Conservation (phyloP, 805 yeast genomes). For the Osmozyma mogii region DNA sequence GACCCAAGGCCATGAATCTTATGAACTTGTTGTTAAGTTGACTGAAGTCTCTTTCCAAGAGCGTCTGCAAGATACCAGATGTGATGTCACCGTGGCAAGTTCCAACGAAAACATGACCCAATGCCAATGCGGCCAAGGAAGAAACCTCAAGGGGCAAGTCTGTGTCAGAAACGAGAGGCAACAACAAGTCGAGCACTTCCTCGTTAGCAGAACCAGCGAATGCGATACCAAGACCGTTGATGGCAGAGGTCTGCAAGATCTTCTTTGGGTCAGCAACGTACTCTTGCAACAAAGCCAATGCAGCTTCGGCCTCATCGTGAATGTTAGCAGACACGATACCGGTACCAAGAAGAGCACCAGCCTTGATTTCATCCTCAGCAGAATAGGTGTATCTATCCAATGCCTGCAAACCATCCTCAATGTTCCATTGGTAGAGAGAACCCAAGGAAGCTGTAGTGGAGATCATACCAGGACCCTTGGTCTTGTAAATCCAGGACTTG, state of each 20-base stretch:
- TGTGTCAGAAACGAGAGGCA: conserved; percentile 77
- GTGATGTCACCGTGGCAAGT: conserved; percentile 93
- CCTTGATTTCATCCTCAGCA: conserved; percentile 78
- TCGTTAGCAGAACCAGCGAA: conserved; percentile 91
- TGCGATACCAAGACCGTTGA: conserved; percentile 87
- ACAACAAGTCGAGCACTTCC: conserved; percentile 66
- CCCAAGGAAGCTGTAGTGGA: conserved; percentile 92
- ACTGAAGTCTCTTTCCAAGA: conserved; percentile 72
- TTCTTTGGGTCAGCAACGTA: conserved; percentile 60
- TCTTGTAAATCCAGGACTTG: conserved; percentile 80
- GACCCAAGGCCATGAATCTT: conserved; percentile 82
- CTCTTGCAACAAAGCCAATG: conserved; percentile 78
- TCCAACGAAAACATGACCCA: conserved; percentile 93
- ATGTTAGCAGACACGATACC: conserved; percentile 90
- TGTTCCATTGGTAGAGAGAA: conserved; percentile 84
- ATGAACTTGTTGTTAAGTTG: conserved; percentile 84
- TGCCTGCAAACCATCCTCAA: conserved; percentile 78
- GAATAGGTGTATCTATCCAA: conserved; percentile 85
- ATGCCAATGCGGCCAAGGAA: conserved; percentile 79
- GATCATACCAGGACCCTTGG: conserved; percentile 85
- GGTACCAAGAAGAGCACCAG: conserved; percentile 94
- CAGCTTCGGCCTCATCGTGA: conserved; percentile 93
- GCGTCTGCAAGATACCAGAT: conserved; percentile 81
- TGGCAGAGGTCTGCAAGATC: conserved; percentile 68
- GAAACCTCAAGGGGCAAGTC: conserved; percentile 70